Evolutionary conservation across 2,329 filamentous ascomycete genomes (phyloP).

Genomic region (Hymenotorrendiella dingleyae): DNA sequence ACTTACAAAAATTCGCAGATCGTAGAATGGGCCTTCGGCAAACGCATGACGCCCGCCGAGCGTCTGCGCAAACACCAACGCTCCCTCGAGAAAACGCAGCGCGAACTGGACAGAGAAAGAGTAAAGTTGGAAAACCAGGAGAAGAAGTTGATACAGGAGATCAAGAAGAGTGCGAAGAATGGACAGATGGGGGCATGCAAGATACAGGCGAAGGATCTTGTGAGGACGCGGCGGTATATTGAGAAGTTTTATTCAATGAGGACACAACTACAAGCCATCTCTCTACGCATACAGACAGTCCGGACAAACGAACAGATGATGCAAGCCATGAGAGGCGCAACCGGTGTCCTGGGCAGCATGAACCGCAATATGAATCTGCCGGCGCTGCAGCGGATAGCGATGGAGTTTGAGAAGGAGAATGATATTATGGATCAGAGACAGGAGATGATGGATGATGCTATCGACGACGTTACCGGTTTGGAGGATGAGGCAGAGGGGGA

Average conservation of each 20-base stretch:
- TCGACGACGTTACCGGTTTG: slow-evolving; percentile 92
- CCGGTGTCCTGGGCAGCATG: slow-evolving; percentile 89
- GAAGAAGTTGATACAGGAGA: slow-evolving; percentile 92
- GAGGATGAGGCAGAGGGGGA: slow-evolving; percentile 91
- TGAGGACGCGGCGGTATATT: slow-evolving; percentile 87
- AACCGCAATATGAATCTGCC: slow-evolving; percentile 97
- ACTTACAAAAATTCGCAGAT: slow-evolving; percentile 49
- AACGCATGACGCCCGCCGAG: slow-evolving; percentile 96
- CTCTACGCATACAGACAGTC: slow-evolving; percentile 92
- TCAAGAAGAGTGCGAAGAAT: slow-evolving; percentile 98
- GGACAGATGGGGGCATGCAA: slow-evolving; percentile 97
- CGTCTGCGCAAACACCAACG: slow-evolving; percentile 90
- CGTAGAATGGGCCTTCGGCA: slow-evolving; percentile 98
- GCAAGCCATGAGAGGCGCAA: slow-evolving; percentile 99
- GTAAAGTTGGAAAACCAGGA: slow-evolving; percentile 97
- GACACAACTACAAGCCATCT: slow-evolving; percentile 94
- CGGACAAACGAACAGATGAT: slow-evolving; percentile 99
- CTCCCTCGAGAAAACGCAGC: slow-evolving; percentile 93
- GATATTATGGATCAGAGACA: slow-evolving; percentile 99
- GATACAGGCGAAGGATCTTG: slow-evolving; percentile 96
- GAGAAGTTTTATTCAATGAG: slow-evolving; percentile 99
- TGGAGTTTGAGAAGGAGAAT: slow-evolving; percentile 99
- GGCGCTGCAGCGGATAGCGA: slow-evolving; percentile 88
- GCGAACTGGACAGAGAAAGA: slow-evolving; percentile 90
- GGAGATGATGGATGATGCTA: slow-evolving; percentile 99